These are phyloP conservation scores for Leccinum aurantiacum DNA, from an alignment of 768 basidiomycete species.

Conservation along the genomic window DNA sequence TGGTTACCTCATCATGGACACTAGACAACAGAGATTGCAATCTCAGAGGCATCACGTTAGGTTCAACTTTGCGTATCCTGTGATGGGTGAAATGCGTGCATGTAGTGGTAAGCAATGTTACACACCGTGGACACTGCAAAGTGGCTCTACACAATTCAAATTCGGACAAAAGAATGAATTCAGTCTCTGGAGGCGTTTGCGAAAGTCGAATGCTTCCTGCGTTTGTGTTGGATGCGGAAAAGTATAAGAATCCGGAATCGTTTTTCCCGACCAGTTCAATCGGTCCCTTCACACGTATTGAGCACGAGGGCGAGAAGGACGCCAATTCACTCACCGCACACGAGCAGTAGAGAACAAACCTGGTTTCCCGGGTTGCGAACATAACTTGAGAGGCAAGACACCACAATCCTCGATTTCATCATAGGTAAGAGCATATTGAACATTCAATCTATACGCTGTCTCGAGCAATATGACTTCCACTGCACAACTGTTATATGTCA, in stretches of 20 bases:
- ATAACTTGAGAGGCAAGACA: slow-evolving; percentile 43
- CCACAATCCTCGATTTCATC: slow-evolving; percentile 48
- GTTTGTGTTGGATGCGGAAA: slow-evolving; percentile 5
- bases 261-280: slow-evolving; percentile 28
- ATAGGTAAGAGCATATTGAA: slow-evolving; percentile 37
- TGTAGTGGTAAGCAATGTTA: background rate
- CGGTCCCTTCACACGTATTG: slow-evolving; percentile 30
- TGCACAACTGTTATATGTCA: slow-evolving; percentile 25
- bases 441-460: slow-evolving; percentile 43
- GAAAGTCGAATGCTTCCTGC: slow-evolving; percentile 17
- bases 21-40: slow-evolving; percentile 1
- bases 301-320: slow-evolving; percentile 24
- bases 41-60: slow-evolving; percentile 16
- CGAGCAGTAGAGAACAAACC: slow-evolving; percentile 28
- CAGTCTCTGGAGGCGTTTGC: slow-evolving; percentile 36
- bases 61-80: slow-evolving; percentile 21
- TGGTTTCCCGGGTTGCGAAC: slow-evolving; percentile 24
- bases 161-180: slow-evolving; percentile 51
- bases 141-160: slow-evolving; percentile 48
- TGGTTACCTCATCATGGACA: slow-evolving; percentile 7
- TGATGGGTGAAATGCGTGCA: slow-evolving; percentile 20
- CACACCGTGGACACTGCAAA: slow-evolving; percentile 52
- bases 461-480: slow-evolving; percentile 54
- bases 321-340: slow-evolving; percentile 20
- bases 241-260: slow-evolving; percentile 20